Evolutionary conservation across 2,329 filamentous ascomycete genomes (phyloP), one percentile per base, ranked within the genome.

Genomic region (Emydomyces testavorans): DNA sequence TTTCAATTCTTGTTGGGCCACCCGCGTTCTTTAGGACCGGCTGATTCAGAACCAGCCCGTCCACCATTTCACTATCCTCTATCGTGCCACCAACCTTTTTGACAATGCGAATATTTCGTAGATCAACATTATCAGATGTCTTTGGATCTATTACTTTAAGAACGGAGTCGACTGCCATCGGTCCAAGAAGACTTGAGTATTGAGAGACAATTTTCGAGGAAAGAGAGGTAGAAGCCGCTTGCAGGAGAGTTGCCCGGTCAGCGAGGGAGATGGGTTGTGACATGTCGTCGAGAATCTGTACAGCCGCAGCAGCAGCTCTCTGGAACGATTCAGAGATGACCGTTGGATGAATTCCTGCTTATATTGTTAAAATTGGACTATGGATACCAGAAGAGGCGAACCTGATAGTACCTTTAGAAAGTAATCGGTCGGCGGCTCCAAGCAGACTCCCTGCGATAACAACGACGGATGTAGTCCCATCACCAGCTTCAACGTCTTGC

Each of bases 191-290:
- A 65, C 89, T 92, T 28, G 92, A 92, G 70, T 98, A 89, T 70
- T 96, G 90, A 51, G 90, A 92, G 53, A 98, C 92, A 61, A 98
- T 96, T 74, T 98, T 98, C 60, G 92, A 96, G 43, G 89, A 95
- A 48, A 98, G 80, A 31, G 92, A 94, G 43, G 92, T 98, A 57
- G 92, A 94, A 56, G 92, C 92, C 53, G 92, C 92, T 75, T 96
- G 93, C 56, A 96, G 81, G 53, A 98, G 83, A 34, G 88, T 88
- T 37, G 85, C 75, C 50, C 86, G 89, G 67, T 98, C 92, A 64
- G 77, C 80, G 51, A 98, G 79, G 55, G 85, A 80, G 61, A 98
- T 90, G 43, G 92, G 90, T 58, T 90, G 84, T 60, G 90, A 94
- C 86, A 98, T 98, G 57, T 86, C 83, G 70, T 94, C 85, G 49